Conservation (phyloP, 2,329 filamentous ascomycete genomes). For the Capronia coronata region DNA sequence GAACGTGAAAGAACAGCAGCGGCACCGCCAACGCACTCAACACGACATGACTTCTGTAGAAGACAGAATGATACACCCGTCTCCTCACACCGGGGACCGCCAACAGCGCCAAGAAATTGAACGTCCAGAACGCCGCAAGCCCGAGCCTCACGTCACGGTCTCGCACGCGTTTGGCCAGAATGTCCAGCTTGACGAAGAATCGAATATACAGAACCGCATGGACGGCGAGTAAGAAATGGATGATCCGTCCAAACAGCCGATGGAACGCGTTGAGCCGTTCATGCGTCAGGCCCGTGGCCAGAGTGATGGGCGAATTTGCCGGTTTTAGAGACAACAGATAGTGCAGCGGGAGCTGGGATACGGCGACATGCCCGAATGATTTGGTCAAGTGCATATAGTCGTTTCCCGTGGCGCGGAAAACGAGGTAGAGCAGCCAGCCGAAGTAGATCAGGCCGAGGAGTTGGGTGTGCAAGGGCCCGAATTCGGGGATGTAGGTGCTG, state of each 20-base stretch:
- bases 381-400: constrained; percentile 61
- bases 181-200: constrained; percentile 48
- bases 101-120: constrained; percentile 44
- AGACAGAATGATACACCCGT: constrained; percentile 44
- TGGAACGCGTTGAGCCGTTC: constrained; percentile 52
- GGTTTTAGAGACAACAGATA: constrained; percentile 47
- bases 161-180: constrained; percentile 49
- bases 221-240: constrained; percentile 46
- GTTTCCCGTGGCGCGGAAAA: constrained; percentile 19
- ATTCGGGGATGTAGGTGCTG: constrained; percentile 21
- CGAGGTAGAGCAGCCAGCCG: constrained; percentile 23
- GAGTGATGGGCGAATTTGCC: constrained; percentile 41
- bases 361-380: constrained; percentile 53
- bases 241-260: constrained; percentile 51
- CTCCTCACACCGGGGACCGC: constrained; percentile 44
- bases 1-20: constrained; percentile 50
- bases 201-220: constrained; percentile 53
- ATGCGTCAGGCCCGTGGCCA: constrained; percentile 50
- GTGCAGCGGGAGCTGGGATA: constrained; percentile 55
- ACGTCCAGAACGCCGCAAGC: constrained; percentile 42
- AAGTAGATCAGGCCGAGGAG: constrained; percentile 21
- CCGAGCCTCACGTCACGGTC: constrained; percentile 55
- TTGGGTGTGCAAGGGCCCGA: constrained; percentile 22
- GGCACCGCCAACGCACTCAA: constrained; percentile 46
- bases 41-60: constrained; percentile 51